These are phyloP conservation scores for Porphyra umbilicalis DNA, from an alignment of 31 red algal genomes.

Conservation along the genomic window DNA sequence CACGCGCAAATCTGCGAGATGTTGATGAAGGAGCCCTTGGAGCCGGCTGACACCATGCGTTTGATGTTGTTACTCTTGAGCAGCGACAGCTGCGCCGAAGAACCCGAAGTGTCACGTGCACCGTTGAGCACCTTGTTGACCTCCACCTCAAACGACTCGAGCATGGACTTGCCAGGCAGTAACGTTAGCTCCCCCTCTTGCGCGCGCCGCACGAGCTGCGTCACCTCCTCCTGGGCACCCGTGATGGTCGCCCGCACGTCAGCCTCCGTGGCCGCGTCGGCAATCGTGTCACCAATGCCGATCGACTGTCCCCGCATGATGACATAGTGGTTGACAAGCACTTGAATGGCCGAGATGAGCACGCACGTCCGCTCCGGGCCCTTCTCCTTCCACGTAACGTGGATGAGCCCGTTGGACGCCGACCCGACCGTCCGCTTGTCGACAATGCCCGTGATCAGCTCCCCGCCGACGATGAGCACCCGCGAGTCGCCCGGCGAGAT, in stretches of 20 bases:
- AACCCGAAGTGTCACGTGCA: constrained; percentile 85
- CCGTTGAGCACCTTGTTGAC: constrained; percentile 90
- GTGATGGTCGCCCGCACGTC: constrained; percentile 82
- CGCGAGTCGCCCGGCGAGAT: constrained; percentile 85
- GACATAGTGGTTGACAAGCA: constrained; percentile 85
- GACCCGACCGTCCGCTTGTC: constrained; percentile 97
- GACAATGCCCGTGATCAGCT: constrained; percentile 86
- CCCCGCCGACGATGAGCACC: constrained; percentile 73
- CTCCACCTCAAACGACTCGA: constrained; percentile 96
- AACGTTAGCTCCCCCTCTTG: constrained; percentile 79
- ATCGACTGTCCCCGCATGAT: constrained; percentile 88
- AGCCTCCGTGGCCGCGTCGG: constrained; percentile 72
- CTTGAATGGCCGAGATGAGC: constrained; percentile 81
- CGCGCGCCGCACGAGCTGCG: constrained; percentile 54
- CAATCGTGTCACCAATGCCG: constrained; percentile 97
- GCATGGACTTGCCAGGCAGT: constrained; percentile 90
- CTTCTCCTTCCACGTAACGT: constrained; percentile 93
- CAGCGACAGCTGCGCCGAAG: constrained; percentile 77
- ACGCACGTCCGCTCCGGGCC: constrained; percentile 62
- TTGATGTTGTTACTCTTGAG: constrained; percentile 90
- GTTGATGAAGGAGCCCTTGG: constrained; percentile 97
- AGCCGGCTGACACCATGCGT: constrained; percentile 92
- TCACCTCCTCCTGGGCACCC: constrained; percentile 78
- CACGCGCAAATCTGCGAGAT: constrained; percentile 98
- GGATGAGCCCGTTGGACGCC: constrained; percentile 74